Evolutionary conservation across 345 rosid genomes (phyloP).

Genomic region (Toxicodendron radicans): DNA sequence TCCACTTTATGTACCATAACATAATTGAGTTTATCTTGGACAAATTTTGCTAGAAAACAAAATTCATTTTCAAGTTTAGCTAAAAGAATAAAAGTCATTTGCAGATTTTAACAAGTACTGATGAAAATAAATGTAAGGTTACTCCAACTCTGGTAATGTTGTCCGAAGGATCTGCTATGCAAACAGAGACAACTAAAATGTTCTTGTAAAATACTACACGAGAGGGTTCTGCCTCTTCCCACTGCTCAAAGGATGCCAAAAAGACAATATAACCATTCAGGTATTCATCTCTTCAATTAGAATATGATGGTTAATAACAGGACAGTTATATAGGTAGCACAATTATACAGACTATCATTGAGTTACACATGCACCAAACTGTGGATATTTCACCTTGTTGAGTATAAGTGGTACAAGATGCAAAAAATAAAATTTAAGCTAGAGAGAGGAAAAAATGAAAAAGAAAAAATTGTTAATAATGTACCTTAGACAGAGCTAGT

Average conservation of each 20-base stretch:
- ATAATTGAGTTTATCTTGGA: not conserved
- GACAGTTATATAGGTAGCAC: not conserved
- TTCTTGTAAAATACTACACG: not conserved
- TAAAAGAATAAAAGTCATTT: not conserved
- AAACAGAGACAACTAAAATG: not conserved
- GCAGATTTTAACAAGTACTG: not conserved
- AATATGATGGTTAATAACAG: not conserved
- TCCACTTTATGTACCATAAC: not conserved
- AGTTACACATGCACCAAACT: not conserved
- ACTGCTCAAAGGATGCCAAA: not conserved
- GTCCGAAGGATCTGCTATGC: not conserved
- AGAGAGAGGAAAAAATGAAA: not conserved
- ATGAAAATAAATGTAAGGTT: too few relatives aligned
- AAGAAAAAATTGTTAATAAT: not conserved
- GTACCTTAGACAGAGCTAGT: conserved; percentile 46
- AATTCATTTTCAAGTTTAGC: not conserved
- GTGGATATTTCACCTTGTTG: not conserved
- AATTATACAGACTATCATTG: not conserved
- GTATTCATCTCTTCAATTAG: not conserved
- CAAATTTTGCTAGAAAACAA: not conserved
- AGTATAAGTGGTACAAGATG: not conserved
- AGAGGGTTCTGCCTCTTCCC: not conserved
- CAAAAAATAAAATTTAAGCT: too few relatives aligned
- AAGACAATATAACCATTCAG: not conserved
- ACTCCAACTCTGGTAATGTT: not conserved